Percentiles rank a stretch among this genome's conserved stretches.
phyloP scores from a whole-genome alignment of 495 filamentous ascomycete genomes.

The Mytilinidion resinicola region DNA sequence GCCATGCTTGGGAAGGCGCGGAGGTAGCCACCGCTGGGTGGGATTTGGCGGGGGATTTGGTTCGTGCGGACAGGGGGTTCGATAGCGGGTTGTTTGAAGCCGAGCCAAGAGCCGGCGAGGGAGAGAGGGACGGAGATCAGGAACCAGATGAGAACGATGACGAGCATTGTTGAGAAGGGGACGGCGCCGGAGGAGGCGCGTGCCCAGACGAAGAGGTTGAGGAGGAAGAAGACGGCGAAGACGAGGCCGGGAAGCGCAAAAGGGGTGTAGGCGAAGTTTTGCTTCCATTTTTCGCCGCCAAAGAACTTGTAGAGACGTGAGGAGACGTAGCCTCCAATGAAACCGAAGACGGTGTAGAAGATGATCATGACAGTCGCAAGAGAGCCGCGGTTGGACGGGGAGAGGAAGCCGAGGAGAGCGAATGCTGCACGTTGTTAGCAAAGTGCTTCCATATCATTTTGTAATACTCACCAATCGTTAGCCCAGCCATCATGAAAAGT shows the following conservation, averaged over 20 bases:
- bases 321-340: constrained; percentile 87
- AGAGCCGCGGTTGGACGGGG: constrained; percentile 88
- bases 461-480: constrained; percentile 58
- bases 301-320: constrained; percentile 87
- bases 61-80: constrained; percentile 86
- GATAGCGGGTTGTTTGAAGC: constrained; percentile 64
- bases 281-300: constrained; percentile 87
- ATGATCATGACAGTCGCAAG: constrained; percentile 86
- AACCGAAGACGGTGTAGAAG: constrained; percentile 86
- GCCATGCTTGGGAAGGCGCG: constrained; percentile 80
- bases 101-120: constrained; percentile 85
- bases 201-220: constrained; percentile 94
- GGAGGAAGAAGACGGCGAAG: constrained; percentile 82
- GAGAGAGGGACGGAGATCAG: constrained; percentile 88
- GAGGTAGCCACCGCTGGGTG: constrained; percentile 71
- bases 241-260: constrained; percentile 79
- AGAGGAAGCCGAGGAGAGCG: constrained; percentile 88
- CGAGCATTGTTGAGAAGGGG: constrained; percentile 92
- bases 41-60: constrained; percentile 95
- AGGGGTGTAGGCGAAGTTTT: constrained; percentile 83
- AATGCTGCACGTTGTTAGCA: constrained; percentile 45
- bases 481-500: constrained; percentile 94
- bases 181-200: constrained; percentile 87
- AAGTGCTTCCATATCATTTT: neutral
- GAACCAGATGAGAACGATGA: constrained; percentile 92